Conservation (phyloP, 164 flowering plant species). For the Magnolia kwangsiensis region DNA sequence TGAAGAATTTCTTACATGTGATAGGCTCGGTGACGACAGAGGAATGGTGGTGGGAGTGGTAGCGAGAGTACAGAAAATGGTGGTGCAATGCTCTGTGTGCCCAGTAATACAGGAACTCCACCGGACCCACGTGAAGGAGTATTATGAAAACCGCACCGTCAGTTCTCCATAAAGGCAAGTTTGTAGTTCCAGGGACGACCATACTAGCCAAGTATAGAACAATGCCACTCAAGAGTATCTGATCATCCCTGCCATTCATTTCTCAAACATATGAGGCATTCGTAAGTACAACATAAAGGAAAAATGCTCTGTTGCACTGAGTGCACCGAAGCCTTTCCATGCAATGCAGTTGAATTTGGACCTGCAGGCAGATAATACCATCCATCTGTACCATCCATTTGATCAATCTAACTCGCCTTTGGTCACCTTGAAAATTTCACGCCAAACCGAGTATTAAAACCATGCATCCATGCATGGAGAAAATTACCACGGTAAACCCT, state of each 20-base stretch:
- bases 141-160: constrained; percentile 26
- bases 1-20: constrained; percentile 24
- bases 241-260: not conserved
- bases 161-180: constrained; percentile 37
- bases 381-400: too few relatives aligned
- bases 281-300: too few relatives aligned
- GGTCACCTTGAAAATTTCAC: too few relatives aligned
- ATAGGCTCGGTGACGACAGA: constrained; percentile 48
- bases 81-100: constrained; percentile 52
- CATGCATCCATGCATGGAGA: too few relatives aligned
- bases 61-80: constrained; percentile 43
- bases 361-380: too few relatives aligned
- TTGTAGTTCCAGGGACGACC: not conserved
- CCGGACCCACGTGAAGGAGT: constrained; percentile 37
- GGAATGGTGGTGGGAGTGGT: constrained; percentile 53
- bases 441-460: too few relatives aligned
- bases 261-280: not conserved
- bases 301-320: too few relatives aligned
- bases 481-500: too few relatives aligned
- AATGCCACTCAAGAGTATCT: not conserved
- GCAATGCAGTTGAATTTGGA: too few relatives aligned
- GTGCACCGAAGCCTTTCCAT: too few relatives aligned
- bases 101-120: constrained; percentile 52
- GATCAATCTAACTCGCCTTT: too few relatives aligned
- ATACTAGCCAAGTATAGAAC: not conserved